phyloP scores from a whole-genome alignment of 2,329 filamentous ascomycete genomes.

The Claviceps capensis region DNA sequence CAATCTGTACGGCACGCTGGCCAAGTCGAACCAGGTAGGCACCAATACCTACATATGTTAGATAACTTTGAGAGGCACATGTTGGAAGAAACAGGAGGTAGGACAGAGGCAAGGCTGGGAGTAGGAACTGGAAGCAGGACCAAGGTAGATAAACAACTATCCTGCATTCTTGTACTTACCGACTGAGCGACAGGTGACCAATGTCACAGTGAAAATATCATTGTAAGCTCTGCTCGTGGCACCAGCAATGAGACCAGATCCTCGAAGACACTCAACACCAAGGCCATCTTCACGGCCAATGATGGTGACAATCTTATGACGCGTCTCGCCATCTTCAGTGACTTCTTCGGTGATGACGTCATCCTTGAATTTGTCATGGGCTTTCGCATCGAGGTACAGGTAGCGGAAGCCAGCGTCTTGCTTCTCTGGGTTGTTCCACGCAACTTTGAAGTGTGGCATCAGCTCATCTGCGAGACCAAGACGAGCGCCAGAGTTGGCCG shows the following conservation, averaged over 20 bases:
- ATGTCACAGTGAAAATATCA: slow-evolving; percentile 95
- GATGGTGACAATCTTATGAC: slow-evolving; percentile 88
- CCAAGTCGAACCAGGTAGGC: slow-evolving; percentile 96
- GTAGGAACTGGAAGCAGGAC: neutral
- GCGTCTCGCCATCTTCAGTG: slow-evolving; percentile 72
- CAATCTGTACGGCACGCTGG: slow-evolving; percentile 96
- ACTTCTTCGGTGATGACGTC: slow-evolving; percentile 66
- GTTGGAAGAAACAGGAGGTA: neutral
- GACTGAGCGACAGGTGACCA: slow-evolving; percentile 95
- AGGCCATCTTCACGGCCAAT: slow-evolving; percentile 89
- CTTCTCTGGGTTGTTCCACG: slow-evolving; percentile 75
- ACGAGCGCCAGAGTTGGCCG: slow-evolving; percentile 95
- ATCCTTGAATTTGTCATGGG: slow-evolving; percentile 77
- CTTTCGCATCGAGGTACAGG: slow-evolving; percentile 78
- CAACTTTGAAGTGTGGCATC: slow-evolving; percentile 92
- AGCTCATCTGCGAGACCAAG: slow-evolving; percentile 94
- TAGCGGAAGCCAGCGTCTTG: slow-evolving; percentile 93
- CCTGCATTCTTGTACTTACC: slow-evolving; percentile 40
- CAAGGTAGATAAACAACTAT: neutral
- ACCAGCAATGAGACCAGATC: slow-evolving; percentile 95
- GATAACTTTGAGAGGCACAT: neutral
- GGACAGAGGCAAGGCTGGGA: neutral
- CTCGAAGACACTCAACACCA: slow-evolving; percentile 92
- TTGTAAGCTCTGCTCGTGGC: slow-evolving; percentile 95
- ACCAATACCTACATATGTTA: slow-evolving; percentile 55